Base-by-base conservation (phyloP, 164 flowering plant species). In the Litsea cubeba region DNA sequence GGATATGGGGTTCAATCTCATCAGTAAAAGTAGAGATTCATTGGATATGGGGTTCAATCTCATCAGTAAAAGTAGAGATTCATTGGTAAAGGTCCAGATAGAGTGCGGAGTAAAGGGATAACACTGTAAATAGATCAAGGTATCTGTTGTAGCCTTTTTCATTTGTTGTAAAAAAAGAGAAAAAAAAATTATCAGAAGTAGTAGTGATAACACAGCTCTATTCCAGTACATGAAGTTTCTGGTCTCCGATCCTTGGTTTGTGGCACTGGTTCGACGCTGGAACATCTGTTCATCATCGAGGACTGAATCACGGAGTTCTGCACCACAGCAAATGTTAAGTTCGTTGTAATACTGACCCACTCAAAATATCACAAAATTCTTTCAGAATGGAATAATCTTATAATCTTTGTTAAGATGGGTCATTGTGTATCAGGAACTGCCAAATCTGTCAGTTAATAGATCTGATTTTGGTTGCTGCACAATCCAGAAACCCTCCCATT, bases 101-200 rank as follows among this genome's bases (percentile, higher is more conserved):
- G 60, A 12, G 18, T 6, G 60, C 17, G 7, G n/a, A 14, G 5
- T 4, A 54, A 20, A 54, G n/a, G 46, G 46, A 0, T 20, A 54
- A 54, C 60, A 54, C 60, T 54, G 60, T 54, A 54, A 54, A 54
- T 17, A 54, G 30, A 65, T 65, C 69, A 17, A 65, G 22, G 69
- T 15, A 63, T 12, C 66, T 63, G 66, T 24, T 25, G 66, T 63
- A 63, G 28, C 26, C 66, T 14, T 23, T 63, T 23, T 63, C 66
- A 12, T 28, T 40, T 30, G 22, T 30, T 65, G 69, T 26, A 65
- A 30, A 62, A 11, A 63, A 63, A 20, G 28, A 1, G n/a, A 18
- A 25, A 30, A 65, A 65, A 17, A 54, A 14, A 1, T 54, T 40
- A 7, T 40, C 60, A 54, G 17, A 54, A 15, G 18, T 22, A 20